phyloP scores from a whole-genome alignment of 108 stramenopile genomes.

The Pseudonitzschia multiseries region DNA sequence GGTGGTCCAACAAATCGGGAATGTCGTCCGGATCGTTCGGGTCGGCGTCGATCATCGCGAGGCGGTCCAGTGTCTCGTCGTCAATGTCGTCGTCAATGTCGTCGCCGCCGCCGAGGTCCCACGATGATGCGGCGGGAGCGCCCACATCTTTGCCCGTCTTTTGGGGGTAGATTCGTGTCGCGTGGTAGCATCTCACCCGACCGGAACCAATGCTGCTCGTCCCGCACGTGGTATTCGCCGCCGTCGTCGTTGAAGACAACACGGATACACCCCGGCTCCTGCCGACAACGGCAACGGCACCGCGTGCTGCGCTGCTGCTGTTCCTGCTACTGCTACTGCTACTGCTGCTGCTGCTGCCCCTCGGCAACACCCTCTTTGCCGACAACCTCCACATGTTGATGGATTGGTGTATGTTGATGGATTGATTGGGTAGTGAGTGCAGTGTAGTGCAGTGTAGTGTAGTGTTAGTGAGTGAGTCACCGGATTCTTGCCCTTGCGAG shows the following conservation, averaged over 20 bases:
- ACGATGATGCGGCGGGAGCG: neutral
- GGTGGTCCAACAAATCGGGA: conserved; percentile 2
- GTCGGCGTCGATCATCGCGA: neutral
- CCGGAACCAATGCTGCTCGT: too few relatives aligned
- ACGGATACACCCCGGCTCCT: too few relatives aligned
- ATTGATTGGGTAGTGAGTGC: too few relatives aligned
- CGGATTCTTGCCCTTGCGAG: too few relatives aligned
- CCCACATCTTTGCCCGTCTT: neutral
- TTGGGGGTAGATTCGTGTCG: neutral
- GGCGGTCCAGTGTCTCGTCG: neutral
- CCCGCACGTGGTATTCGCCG: too few relatives aligned
- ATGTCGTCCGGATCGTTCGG: conserved; percentile 7
- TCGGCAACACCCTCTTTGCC: neutral
- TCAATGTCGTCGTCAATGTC: neutral
- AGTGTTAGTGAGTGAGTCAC: neutral
- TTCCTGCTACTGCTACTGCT: too few relatives aligned
- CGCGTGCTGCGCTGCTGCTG: too few relatives aligned
- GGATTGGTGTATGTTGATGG: neutral
- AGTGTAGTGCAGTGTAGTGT: neutral
- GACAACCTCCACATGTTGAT: neutral
- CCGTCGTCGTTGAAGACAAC: neutral
- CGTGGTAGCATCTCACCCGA: neutral
- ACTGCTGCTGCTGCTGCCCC: too few relatives aligned
- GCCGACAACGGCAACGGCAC: too few relatives aligned
- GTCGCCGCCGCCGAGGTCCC: neutral